Base-by-base conservation (phyloP, 768 basidiomycete species). In the Bullera alba region DNA sequence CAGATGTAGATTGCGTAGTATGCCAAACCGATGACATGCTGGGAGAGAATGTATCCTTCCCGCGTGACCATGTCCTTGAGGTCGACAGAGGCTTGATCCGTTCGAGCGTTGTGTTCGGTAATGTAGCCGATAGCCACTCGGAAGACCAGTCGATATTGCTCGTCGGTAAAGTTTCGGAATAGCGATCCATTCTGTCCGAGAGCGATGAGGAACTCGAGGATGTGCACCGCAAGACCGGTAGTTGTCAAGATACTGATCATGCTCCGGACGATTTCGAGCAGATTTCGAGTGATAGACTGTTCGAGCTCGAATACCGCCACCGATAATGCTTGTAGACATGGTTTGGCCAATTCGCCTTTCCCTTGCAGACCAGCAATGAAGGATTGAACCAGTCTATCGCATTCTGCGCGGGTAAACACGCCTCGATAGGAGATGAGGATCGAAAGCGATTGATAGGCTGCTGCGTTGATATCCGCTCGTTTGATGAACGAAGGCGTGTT, bases 71-170 rank as follows among this genome's bases (percentile, higher is more conserved):
- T 37, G 36, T 60, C 51, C 34, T 48, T 50, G 2, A 62, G 46
- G 23, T 61, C 65, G 42, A 58, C 42, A 10, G 32, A 48, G 21
- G 60, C 47, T 15, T 54, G 46, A 34, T 65, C 67, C 7, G 61
- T 61, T 29, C 63, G 51, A 8, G 62, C 71, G 58, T 75, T 75
- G 70, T 99, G 91, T 58, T 88, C 81, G 60, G 91, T 85, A 50
- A 99, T 83, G 74, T 95, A 97, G 68, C 89, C 85, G 55, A 95
- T 73, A 10, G 91, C 91, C 32, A 97, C 87, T 6, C 86, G 88
- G 62, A 99, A 96, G 0, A 97, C 86, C 78, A 86, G 85, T 69
- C 86, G 87, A 75, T 83, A 97, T 61, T 97, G 86, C 41, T 76
- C 79, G 56, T 91, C 87, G 2, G 86, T 90, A 61, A 99, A 86